Percentiles rank a stretch among this genome's conserved stretches.
Evolutionary conservation across 2,329 filamentous ascomycete genomes (phyloP).

Genomic region (Pseudogymnoascus sp.): DNA sequence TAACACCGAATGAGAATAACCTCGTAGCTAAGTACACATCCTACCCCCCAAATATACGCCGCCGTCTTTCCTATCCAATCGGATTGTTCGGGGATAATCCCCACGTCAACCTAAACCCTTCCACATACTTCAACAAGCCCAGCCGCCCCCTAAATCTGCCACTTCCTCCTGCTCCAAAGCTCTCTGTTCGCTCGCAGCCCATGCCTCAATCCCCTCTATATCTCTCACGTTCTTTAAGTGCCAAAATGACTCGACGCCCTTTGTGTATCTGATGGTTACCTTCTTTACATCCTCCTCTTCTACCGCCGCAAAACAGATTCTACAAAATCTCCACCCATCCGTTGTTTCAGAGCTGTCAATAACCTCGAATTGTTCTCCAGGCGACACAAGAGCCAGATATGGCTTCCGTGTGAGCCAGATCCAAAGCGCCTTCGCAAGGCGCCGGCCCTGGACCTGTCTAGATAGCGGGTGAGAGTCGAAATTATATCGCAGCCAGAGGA

Average conservation of each 20-base stretch:
- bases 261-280: slow-evolving; percentile 56
- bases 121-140: background rate
- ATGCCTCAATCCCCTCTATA: slow-evolving; percentile 46
- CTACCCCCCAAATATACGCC: background rate
- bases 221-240: slow-evolving; percentile 57
- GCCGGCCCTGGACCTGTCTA: slow-evolving; percentile 41
- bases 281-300: slow-evolving; percentile 58
- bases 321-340: slow-evolving; percentile 62
- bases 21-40: background rate
- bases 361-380: slow-evolving; percentile 67
- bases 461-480: slow-evolving; percentile 64
- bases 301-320: slow-evolving; percentile 81
- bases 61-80: background rate
- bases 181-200: background rate
- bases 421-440: slow-evolving; percentile 60
- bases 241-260: slow-evolving; percentile 70
- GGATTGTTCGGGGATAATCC: background rate
- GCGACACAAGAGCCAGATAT: slow-evolving; percentile 60
- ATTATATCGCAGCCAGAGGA: slow-evolving; percentile 70
- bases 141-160: background rate
- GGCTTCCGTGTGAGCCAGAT: slow-evolving; percentile 61
- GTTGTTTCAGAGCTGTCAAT: slow-evolving; percentile 48
- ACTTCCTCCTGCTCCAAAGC: background rate
- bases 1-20: background rate
- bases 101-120: background rate